These are phyloP conservation scores for Filobasidium floriforme DNA, from an alignment of 768 basidiomycete species.

Conservation along the genomic window DNA sequence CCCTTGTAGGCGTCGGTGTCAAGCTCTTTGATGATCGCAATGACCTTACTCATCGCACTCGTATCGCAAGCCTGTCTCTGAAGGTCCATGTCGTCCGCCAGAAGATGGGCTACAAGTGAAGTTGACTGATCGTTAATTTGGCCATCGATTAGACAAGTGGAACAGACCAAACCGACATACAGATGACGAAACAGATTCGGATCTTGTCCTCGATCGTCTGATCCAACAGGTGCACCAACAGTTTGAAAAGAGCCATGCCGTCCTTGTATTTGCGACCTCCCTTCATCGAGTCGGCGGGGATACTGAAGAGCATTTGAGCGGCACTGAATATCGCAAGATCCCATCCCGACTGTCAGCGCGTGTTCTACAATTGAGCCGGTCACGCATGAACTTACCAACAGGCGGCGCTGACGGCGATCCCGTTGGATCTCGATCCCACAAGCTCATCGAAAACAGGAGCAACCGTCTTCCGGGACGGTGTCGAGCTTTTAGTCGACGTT, in stretches of 20 bases:
- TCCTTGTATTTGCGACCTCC: background rate
- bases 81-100: slow-evolving; percentile 61
- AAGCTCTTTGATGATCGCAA: slow-evolving; percentile 38
- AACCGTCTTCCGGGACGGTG: background rate
- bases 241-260: background rate
- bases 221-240: slow-evolving; percentile 10
- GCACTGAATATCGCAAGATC: background rate
- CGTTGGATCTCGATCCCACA: slow-evolving; percentile 6
- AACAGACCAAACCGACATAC: slow-evolving; percentile 8
- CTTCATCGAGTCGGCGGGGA: background rate
- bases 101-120: slow-evolving; percentile 54
- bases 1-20: slow-evolving; percentile 25
- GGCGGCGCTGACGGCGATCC: slow-evolving; percentile 34
- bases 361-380: background rate
- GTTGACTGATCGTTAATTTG: background rate
- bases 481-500: background rate
- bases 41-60: slow-evolving; percentile 56
- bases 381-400: slow-evolving; percentile 30
- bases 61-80: slow-evolving; percentile 65
- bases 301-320: background rate
- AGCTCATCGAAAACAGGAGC: slow-evolving; percentile 1
- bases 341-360: too few relatives aligned
- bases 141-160: too few relatives aligned
- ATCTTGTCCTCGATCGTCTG: slow-evolving; percentile 47
- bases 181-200: slow-evolving; percentile 57